These are phyloP conservation scores for Acanthamoeba triangularis DNA, from an alignment of 208 protist genomes.

Conservation along the genomic window DNA sequence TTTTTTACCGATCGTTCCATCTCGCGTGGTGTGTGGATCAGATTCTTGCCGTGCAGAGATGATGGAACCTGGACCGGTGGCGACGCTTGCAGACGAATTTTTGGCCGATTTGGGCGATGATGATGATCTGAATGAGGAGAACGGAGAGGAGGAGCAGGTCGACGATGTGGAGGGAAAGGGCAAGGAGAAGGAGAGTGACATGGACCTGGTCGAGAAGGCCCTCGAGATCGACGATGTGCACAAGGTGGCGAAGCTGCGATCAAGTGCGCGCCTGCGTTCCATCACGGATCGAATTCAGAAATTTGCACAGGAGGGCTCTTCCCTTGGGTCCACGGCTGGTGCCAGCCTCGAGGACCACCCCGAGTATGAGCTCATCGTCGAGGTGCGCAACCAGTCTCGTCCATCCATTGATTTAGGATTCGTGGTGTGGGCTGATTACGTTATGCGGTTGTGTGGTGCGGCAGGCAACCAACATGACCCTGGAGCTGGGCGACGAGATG, in stretches of 20 bases:
- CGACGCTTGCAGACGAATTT: conserved; percentile 87
- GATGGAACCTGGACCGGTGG: background rate
- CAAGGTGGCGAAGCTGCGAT: background rate
- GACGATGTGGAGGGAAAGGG: conserved; percentile 44
- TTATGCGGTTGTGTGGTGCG: background rate
- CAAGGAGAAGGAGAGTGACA: conserved; percentile 23
- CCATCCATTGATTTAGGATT: background rate
- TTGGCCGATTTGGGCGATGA: conserved; percentile 85
- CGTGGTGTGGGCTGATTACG: no score
- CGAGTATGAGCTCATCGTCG: conserved; percentile 52
- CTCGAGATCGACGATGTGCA: background rate
- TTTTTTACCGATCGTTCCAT: no score
- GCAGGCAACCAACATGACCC: conserved; percentile 80
- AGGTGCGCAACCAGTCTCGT: background rate
- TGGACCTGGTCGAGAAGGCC: conserved; percentile 1
- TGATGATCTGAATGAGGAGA: background rate
- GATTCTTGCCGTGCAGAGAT: background rate
- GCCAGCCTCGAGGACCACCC: conserved; percentile 34
- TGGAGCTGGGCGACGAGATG: conserved; percentile 90
- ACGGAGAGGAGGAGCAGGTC: conserved; percentile 13
- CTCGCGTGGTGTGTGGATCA: no score
- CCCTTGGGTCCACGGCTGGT: background rate
- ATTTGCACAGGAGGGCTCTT: background rate
- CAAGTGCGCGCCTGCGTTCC: background rate
- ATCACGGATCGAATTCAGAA: background rate